Base-by-base conservation (phyloP, 202 grass and related monocot genomes). In the Alloteropsis angusta region DNA sequence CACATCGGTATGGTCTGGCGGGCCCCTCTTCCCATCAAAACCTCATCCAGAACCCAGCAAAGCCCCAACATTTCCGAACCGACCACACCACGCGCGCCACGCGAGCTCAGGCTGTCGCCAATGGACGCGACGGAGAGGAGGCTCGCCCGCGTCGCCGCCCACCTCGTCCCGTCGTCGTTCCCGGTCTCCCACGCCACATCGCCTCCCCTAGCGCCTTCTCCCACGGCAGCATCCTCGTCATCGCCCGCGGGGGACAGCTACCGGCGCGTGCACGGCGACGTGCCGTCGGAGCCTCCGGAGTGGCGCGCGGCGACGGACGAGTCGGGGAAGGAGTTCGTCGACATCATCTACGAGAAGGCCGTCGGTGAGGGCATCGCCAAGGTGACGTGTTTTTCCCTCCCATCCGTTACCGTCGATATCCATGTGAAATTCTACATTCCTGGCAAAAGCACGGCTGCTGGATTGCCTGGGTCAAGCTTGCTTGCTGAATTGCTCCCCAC, bases 341-440 rank as follows among this genome's bases (percentile, higher is more conserved):
- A 97, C 80, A 90, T 97, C 75, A 30, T 94, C 52, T 97, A 97
- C 74, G 95, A 94, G 87, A 97, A 97, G 87, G 68, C 87, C 22
- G 61, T 92, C 23, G 81, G 78, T 0, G 95, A 97, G 72, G 95
- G 89, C 46, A 94, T 97, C 41, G 95, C 95, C 43, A 97, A 97
- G 91, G 95, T 92, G 65, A 77, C 6, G 6, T 23, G 25, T 11
- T 39, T 1, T 60, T 41, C 11, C 9, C 22, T 30, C 54, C 1
- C 1, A 21, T 8, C 10, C 12, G n/a, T n/a, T n/a, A n/a, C n/a
- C n/a, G 5, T 52, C 19, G 5, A 12, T 6, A 35, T 43, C 46
- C 32, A 17, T 39, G 56, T 18, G 17, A 65, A 74, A 35, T 48
- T 34, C 17, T 34, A 55, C 7, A 15, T 57, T 65, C 5, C 12